These are phyloP conservation scores for Trametes elegans DNA, from an alignment of 768 basidiomycete genomes.

Conservation along the genomic window DNA sequence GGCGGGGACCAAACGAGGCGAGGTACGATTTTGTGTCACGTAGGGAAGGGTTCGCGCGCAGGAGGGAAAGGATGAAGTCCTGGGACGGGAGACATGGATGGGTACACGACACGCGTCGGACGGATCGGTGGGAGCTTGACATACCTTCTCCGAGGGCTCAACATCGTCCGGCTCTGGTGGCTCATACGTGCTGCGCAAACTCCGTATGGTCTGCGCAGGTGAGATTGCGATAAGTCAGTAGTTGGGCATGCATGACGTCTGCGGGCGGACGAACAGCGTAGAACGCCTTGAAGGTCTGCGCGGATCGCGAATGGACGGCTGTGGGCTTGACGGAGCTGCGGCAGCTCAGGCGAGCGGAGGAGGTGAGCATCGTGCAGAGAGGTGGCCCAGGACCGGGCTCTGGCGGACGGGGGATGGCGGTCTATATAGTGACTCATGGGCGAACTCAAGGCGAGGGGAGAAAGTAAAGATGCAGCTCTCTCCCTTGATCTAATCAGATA, in stretches of 20 bases:
- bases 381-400: constrained; percentile 1
- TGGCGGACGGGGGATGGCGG: not conserved
- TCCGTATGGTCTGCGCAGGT: constrained; percentile 28
- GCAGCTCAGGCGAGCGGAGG: constrained; percentile 11
- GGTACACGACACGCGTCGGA: not conserved
- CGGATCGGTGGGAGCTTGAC: not conserved
- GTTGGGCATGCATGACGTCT: not conserved
- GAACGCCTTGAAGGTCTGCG: constrained; percentile 33
- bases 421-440: constrained; percentile 18
- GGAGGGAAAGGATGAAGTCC: constrained; percentile 96
- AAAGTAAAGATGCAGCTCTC: not conserved
- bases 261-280: constrained; percentile 26
- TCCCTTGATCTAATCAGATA: constrained; percentile 18
- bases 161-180: constrained; percentile 26
- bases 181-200: constrained; percentile 20
- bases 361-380: constrained; percentile 16
- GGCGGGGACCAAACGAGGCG: constrained; percentile 81
- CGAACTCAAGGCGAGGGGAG: not conserved
- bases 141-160: constrained; percentile 31
- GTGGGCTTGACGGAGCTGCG: constrained; percentile 2
- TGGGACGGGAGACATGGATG: constrained; percentile 31
- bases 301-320: constrained; percentile 21
- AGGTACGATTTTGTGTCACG: constrained; percentile 91
- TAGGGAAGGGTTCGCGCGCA: constrained; percentile 88
- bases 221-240: not conserved